Evolutionary conservation across 768 basidiomycete genomes (phyloP).

Genomic region (Boletus edulis): DNA sequence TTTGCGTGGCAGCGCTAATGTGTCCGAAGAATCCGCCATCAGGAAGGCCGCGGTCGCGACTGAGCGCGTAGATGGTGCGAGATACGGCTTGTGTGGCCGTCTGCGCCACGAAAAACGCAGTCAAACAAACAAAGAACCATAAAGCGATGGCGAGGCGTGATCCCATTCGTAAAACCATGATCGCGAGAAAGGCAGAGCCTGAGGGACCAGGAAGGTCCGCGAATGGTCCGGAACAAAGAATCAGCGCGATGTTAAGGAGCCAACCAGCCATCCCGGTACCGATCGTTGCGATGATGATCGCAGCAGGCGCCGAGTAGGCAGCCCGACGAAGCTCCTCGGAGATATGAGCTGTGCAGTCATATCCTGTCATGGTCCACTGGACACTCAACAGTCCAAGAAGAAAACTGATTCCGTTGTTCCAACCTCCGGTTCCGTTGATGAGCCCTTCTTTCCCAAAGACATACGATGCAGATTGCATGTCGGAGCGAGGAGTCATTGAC

Average conservation of each 20-base stretch:
- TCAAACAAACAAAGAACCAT: constrained; percentile 59
- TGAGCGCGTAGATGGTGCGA: constrained; percentile 59
- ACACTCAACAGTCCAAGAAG: constrained; percentile 47
- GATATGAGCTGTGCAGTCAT: constrained; percentile 26
- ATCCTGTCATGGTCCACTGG: constrained; percentile 44
- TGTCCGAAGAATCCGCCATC: constrained; percentile 58
- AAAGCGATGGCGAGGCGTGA: constrained; percentile 47
- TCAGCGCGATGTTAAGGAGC: constrained; percentile 62
- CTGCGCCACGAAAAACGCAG: constrained; percentile 61
- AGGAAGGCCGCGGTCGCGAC: constrained; percentile 51
- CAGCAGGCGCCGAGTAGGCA: constrained; percentile 44
- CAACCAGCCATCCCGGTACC: constrained; percentile 54
- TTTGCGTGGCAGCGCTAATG: constrained; percentile 44
- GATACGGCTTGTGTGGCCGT: constrained; percentile 52
- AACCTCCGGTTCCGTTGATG: constrained; percentile 43
- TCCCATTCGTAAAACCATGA: constrained; percentile 55
- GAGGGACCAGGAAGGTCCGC: constrained; percentile 49
- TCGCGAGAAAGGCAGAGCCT: constrained; percentile 55
- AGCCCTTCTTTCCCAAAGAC: constrained; percentile 49
- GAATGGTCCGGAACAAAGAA: constrained; percentile 56
- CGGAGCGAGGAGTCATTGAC: constrained; percentile 40
- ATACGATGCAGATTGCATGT: constrained; percentile 58
- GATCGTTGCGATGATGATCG: constrained; percentile 44
- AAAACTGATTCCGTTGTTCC: constrained; percentile 40
- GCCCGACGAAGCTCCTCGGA: constrained; percentile 52